Percentiles rank a stretch among this genome's conserved stretches.
Evolutionary conservation across 106 monocot species (phyloP).

Genomic region (Iris macrosiphon): DNA sequence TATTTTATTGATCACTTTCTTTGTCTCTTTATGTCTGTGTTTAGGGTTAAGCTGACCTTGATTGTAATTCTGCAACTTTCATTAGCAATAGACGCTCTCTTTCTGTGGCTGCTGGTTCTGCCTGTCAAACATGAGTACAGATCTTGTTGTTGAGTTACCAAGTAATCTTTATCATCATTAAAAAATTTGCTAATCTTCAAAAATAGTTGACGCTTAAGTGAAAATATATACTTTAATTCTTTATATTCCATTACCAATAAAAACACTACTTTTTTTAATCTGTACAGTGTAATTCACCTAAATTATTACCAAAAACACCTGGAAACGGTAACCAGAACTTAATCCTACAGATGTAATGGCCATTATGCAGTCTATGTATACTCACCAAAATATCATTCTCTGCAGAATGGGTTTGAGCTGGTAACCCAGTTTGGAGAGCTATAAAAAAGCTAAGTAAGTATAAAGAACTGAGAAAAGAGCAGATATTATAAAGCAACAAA

Average conservation of each 20-base stretch:
- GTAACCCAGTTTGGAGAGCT: slow-evolving; percentile 39
- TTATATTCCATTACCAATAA: no score
- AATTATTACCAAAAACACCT: not conserved
- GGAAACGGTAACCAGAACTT: slow-evolving; percentile 1
- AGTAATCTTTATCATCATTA: no score
- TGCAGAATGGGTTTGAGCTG: slow-evolving; percentile 23
- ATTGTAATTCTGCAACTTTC: slow-evolving; percentile 80
- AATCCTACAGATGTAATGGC: not conserved
- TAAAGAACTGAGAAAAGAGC: not conserved
- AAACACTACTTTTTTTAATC: not conserved
- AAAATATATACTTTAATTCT: no score
- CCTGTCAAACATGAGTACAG: slow-evolving; percentile 16
- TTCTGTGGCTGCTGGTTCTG: slow-evolving; percentile 50
- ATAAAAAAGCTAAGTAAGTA: slow-evolving; percentile 2
- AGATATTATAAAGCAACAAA: not conserved
- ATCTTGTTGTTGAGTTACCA: slow-evolving; percentile 8
- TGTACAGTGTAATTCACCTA: not conserved
- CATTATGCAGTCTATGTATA: slow-evolving; percentile 1
- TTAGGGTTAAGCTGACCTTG: slow-evolving; percentile 52
- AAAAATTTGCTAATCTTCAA: no score
- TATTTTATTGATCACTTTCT: no score
- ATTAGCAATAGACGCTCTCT: slow-evolving; percentile 72
- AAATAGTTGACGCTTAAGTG: no score
- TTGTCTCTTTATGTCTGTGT: no score
- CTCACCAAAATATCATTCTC: slow-evolving; percentile 52